Evolutionary conservation across 2,329 filamentous ascomycete genomes (phyloP).

Genomic region (Aspergillus alliaceus): DNA sequence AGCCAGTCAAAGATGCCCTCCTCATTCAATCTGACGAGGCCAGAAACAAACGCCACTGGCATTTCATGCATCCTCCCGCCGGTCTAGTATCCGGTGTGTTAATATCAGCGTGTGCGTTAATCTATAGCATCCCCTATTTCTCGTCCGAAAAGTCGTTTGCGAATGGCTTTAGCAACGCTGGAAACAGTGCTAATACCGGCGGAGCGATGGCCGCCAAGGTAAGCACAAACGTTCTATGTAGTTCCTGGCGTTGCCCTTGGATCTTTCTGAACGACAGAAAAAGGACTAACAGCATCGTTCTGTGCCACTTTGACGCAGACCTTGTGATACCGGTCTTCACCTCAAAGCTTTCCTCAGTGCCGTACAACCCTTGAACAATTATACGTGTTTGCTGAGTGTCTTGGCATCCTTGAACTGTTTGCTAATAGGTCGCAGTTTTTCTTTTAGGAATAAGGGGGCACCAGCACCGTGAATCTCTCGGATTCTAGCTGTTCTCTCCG

Average conservation of each 20-base stretch:
- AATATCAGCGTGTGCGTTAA: slow-evolving; percentile 13
- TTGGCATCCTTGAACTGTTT: not conserved
- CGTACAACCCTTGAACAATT: not conserved
- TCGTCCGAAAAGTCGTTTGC: not conserved
- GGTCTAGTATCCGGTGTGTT: slow-evolving; percentile 5
- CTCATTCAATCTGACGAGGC: not conserved
- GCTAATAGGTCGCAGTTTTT: too few relatives aligned
- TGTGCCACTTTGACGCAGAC: not conserved
- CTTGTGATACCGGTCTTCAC: too few relatives aligned
- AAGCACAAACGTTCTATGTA: too few relatives aligned
- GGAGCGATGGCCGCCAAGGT: slow-evolving; percentile 5
- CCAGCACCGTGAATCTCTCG: not conserved
- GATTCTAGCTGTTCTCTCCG: not conserved
- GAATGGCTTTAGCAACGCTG: slow-evolving; percentile 3
- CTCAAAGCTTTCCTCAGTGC: not conserved
- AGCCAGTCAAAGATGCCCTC: slow-evolving; percentile 8
- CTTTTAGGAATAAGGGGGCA: not conserved
- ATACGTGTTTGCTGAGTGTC: too few relatives aligned
- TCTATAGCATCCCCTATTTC: slow-evolving; percentile 5
- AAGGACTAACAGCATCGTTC: not conserved
- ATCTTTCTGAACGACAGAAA: too few relatives aligned
- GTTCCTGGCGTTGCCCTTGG: too few relatives aligned
- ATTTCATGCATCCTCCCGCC: slow-evolving; percentile 9
- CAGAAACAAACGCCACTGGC: slow-evolving; percentile 7
- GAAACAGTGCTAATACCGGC: slow-evolving; percentile 5